phyloP scores from a whole-genome alignment of 2,329 filamentous ascomycete genomes.

The Aphanocladium album region DNA sequence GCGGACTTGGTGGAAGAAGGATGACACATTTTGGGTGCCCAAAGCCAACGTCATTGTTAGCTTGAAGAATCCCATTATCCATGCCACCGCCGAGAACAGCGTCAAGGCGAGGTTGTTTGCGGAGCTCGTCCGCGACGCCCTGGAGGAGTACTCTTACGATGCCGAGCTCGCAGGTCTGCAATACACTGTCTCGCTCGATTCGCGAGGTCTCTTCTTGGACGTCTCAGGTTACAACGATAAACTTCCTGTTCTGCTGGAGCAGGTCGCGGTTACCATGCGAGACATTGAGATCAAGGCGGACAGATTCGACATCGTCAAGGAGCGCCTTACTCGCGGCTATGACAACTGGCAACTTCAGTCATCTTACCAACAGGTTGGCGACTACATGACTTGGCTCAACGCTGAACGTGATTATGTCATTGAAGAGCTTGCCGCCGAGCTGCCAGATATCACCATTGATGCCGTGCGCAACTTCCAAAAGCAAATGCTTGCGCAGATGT shows the following conservation, averaged over 20 bases:
- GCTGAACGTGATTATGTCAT: conserved; percentile 72
- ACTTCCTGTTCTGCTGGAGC: conserved; percentile 81
- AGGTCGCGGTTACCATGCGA: conserved; percentile 77
- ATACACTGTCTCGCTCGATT: conserved; percentile 71
- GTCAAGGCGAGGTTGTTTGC: conserved; percentile 78
- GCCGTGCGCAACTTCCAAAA: conserved; percentile 74
- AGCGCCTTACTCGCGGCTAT: conserved; percentile 69
- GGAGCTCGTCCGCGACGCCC: conserved; percentile 78
- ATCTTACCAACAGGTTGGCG: conserved; percentile 82
- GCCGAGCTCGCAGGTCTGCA: conserved; percentile 86
- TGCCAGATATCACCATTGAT: conserved; percentile 67
- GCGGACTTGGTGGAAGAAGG: conserved; percentile 95
- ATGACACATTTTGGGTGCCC: conserved; percentile 97
- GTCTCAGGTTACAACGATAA: conserved; percentile 96
- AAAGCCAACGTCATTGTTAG: conserved; percentile 84
- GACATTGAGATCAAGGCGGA: conserved; percentile 81
- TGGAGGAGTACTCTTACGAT: conserved; percentile 93
- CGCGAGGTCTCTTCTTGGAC: conserved; percentile 69
- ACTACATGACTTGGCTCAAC: conserved; percentile 76
- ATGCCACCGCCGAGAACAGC: conserved; percentile 69
- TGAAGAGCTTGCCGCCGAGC: conserved; percentile 72
- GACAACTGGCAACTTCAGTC: conserved; percentile 85
- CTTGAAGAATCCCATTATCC: conserved; percentile 73
- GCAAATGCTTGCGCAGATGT: conserved; percentile 74
- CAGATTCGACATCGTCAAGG: conserved; percentile 86